Evolutionary conservation across 108 stramenopile genomes (phyloP), one percentile per base, ranked within the genome.

Genomic region (Pseudonitzschia pungens): DNA sequence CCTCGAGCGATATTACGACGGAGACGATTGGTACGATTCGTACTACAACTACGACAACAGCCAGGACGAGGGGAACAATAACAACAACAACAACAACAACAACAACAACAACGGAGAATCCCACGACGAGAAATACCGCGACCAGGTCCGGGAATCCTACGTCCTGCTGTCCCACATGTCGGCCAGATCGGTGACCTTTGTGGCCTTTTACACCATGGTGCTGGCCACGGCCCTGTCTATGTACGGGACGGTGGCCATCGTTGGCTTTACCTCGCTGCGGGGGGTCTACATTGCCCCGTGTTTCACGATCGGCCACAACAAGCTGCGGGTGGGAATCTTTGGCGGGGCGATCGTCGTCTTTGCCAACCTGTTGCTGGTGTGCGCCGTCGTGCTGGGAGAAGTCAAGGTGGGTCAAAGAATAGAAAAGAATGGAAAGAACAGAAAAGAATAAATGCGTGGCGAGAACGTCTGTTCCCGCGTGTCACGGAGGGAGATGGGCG

Each of bases 381-480:
- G 86, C 72, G 91, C 93, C 20, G 90, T 94, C 3, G 78, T 94
- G 60, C 82, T 94, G 63, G 93, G 93, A 63, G 93, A 94, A 82
- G 80, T 94, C 57, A 73, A 84, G 68, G 92, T 93, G 74, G 78
- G 89, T 60, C 10, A 20, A 16, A n/a, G n/a, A n/a, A n/a, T n/a
- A n/a, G n/a, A n/a, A n/a, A n/a, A n/a, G n/a, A n/a, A n/a, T n/a
- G n/a, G n/a, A n/a, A n/a, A n/a, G n/a, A n/a, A n/a, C n/a, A n/a
- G n/a, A n/a, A n/a, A n/a, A n/a, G n/a, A n/a, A n/a, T n/a, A n/a
- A n/a, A n/a, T n/a, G n/a, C n/a, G n/a, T n/a, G n/a, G n/a, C n/a
- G n/a, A n/a, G n/a, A n/a, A n/a, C n/a, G n/a, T n/a, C n/a, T n/a
- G n/a, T n/a, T n/a, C n/a, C n/a, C n/a, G n/a, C n/a, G n/a, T n/a